phyloP scores from a whole-genome alignment of 2,329 filamentous ascomycete genomes.

The Diaporthe eres region DNA sequence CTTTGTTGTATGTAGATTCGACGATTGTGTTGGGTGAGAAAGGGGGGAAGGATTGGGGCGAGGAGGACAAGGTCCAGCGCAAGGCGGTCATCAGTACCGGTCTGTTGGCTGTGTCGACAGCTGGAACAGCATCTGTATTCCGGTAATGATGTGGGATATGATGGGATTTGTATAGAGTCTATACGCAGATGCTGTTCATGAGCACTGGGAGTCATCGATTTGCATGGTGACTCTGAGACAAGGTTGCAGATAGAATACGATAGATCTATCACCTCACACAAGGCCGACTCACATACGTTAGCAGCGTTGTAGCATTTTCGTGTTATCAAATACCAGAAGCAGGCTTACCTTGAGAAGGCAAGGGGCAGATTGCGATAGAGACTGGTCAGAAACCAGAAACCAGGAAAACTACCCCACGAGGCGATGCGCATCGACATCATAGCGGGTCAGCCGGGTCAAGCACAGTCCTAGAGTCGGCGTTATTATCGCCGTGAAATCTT shows the following conservation, averaged over 20 bases:
- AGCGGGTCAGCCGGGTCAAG: too few relatives aligned
- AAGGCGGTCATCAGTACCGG: neutral
- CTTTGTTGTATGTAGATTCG: neutral
- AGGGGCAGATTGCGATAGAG: too few relatives aligned
- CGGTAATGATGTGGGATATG: neutral
- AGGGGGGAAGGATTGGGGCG: neutral
- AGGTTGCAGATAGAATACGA: neutral
- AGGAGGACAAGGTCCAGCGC: conserved; percentile 3
- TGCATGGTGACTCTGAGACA: neutral
- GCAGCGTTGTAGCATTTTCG: neutral
- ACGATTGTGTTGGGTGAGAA: neutral
- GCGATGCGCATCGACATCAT: too few relatives aligned
- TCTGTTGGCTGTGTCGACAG: neutral
- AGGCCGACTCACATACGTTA: neutral
- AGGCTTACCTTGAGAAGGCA: too few relatives aligned
- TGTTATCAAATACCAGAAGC: neutral
- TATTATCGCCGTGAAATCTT: too few relatives aligned
- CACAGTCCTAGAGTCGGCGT: too few relatives aligned
- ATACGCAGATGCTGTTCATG: neutral
- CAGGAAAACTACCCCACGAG: too few relatives aligned
- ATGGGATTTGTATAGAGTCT: neutral
- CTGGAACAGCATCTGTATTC: neutral
- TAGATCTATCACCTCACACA: neutral
- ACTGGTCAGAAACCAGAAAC: too few relatives aligned
- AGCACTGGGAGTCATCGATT: neutral